Conservation (phyloP, 1,139 yeast species). For the Candida sp. region DNA sequence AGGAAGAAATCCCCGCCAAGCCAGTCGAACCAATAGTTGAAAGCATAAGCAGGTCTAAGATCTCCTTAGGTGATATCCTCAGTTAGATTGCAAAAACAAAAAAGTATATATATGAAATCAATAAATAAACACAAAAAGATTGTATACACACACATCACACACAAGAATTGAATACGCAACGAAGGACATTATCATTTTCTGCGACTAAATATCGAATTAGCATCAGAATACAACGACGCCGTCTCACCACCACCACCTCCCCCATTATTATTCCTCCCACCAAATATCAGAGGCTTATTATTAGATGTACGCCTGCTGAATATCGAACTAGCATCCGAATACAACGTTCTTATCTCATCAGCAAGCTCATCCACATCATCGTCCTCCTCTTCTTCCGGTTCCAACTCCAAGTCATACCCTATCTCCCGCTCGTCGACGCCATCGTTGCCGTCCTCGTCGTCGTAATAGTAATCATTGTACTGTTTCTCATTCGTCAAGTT, state of each 20-base stretch:
- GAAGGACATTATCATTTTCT: neutral
- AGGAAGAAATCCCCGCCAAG: neutral
- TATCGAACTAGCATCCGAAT: conserved; percentile 7
- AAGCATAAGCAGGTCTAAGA: conserved; percentile 19
- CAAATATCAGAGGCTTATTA: neutral
- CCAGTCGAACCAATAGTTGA: conserved; percentile 11
- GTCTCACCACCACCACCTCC: neutral
- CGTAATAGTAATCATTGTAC: neutral
- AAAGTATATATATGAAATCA: neutral
- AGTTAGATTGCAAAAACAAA: conserved; percentile 11
- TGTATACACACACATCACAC: too few species aligned
- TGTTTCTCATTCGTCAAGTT: conserved; percentile 4
- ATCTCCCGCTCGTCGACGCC: too few species aligned
- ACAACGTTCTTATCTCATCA: neutral
- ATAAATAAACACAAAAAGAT: neutral
- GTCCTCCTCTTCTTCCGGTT: neutral
- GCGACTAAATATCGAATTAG: conserved; percentile 6
- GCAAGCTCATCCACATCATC: neutral
- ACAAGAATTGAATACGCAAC: too few species aligned
- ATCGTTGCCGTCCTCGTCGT: neutral
- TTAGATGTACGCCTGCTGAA: neutral
- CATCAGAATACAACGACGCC: conserved; percentile 3
- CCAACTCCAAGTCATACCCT: too few species aligned
- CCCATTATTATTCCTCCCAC: neutral
- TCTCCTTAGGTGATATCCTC: conserved; percentile 30